Base-by-base conservation (phyloP, 495 filamentous ascomycete genomes). In the Hypoxylon trugodes region DNA sequence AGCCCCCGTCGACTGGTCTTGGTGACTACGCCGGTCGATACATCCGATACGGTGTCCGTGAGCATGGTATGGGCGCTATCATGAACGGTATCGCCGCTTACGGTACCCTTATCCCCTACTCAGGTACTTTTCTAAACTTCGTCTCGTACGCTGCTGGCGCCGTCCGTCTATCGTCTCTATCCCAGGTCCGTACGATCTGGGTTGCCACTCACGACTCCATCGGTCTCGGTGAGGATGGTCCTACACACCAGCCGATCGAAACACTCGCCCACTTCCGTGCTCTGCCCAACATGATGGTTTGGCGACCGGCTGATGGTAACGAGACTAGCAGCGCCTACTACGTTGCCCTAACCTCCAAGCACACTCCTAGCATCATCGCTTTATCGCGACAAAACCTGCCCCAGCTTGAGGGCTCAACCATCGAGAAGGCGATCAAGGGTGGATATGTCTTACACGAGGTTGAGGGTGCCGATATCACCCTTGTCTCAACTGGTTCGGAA, bases 181-280 rank as follows among this genome's bases (percentile, higher is more conserved):
- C 93, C 26, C 94, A 92, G 76, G 86, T 92, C 74, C 93, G 94
- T 66, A 85, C 86, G 74, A 94, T 99, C 82, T 96, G 95, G 86
- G 84, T 99, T 73, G 95, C 96, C 59, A 99, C 95, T 68, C 95
- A 99, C 86, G 95, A 99, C 85, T 97, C 93, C 61, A 98, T 99
- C 73, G 95, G 95, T 84, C 91, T 99, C 61, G 95, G 95, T 78
- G 96, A 99, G 82, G 95, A 99, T 73, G 95, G 95, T 54, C 95
- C 95, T 56, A 99, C 95, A 49, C 95, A 99, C 83, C 95, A 99
- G 84, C 95, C 95, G 73, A 96, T 99, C 72, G 95, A 99, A 86
- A 96, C 92, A n/a, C 88, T 99, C 43, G 90, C 95, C 61, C 95
- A 99, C 80, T 98, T 98, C 92, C 95, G 95, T 77, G 96, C 96